Evolutionary conservation across 1,284 basidiomycete species (phyloP), one percentile per base, ranked within the genome.

Genomic region (Puccinia coronata): DNA sequence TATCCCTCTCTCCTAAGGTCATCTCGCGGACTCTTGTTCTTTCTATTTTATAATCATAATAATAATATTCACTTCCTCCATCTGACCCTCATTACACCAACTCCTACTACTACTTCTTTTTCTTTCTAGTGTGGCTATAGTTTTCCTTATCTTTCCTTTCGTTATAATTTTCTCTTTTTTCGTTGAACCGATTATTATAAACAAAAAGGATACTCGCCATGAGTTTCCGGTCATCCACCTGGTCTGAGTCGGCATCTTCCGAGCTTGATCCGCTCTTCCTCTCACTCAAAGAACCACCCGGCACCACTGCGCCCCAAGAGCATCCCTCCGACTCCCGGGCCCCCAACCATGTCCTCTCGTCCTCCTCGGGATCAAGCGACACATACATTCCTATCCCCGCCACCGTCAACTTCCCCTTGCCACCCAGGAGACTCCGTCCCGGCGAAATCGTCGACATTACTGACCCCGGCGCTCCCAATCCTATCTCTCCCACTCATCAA

Each of bases 371-470:
- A 16, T 55, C 51, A 11, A 36, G 28, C 14, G 34, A 73, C 36
- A 20, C 71, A 6, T 36, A 31, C 6, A 28, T 55, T 20, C 23
- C 71, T 3, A 55, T 73, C n/a, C 71, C 71, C 3, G 6, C 53
- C 71, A 73, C 49, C 36, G 71, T 73, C 71, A 55, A 55, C 71
- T 73, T 73, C 39, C 71, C 71, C 16, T 28, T 73, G 8, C 71
- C 71, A 28, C 71, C 71, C 5, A 51, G 71, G 1, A 51, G 71
- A 25, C 53, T 73, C 4, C 71, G 71, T 4, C 71, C 71, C 16
- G 71, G 71, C 5, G 71, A 73, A 23, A 39, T 73, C 36, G n/a
- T 73, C 39, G 71, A 28, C 20, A 41, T 73, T 18, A 11, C 49
- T 14, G 71, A 73, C 41, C 53, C 71, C 39, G 31, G 12, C 20